These are phyloP conservation scores for Pachysandra terminalis DNA, from an alignment of 164 flowering plant genomes.

Conservation along the genomic window DNA sequence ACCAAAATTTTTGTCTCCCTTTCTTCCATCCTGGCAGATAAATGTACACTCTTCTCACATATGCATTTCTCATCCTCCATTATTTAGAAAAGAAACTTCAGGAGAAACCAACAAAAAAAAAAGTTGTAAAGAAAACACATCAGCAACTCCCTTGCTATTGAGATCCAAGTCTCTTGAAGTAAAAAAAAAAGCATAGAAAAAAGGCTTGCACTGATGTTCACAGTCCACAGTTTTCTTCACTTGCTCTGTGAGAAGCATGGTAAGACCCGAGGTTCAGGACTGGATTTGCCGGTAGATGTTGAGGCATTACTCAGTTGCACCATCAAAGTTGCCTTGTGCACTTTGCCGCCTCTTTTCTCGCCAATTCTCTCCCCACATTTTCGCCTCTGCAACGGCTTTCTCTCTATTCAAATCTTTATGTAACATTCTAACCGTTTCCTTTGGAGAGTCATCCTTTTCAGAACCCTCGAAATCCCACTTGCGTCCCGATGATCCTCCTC, in stretches of 20 bases:
- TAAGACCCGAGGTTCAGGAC: constrained; percentile 6
- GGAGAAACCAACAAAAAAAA: constrained; percentile 2
- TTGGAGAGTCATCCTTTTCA: too few species aligned
- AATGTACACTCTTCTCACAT: constrained; percentile 26
- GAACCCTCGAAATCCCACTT: constrained; percentile 66
- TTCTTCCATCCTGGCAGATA: constrained; percentile 12
- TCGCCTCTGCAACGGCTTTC: constrained; percentile 89
- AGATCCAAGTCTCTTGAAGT: constrained; percentile 8
- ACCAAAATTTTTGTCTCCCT: too few species aligned
- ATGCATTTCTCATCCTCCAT: constrained; percentile 13
- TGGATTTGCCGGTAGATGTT: background rate
- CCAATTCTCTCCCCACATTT: too few species aligned
- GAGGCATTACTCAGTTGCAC: constrained; percentile 22
- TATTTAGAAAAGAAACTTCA: constrained; percentile 4
- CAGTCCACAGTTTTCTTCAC: background rate
- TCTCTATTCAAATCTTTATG: constrained; percentile 62
- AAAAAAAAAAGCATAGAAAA: background rate
- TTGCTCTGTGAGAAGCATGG: constrained; percentile 6
- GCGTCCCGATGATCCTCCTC: constrained; percentile 60
- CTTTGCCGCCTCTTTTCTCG: constrained; percentile 65
- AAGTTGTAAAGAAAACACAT: too few species aligned
- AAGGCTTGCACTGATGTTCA: background rate
- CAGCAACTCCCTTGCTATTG: constrained; percentile 7
- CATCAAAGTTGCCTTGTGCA: constrained; percentile 59
- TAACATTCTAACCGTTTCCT: constrained; percentile 59